Percentiles rank a stretch among this genome's conserved stretches.
Conservation (phyloP, 148 eudicot genomes). For the Linanthus parryae region DNA sequence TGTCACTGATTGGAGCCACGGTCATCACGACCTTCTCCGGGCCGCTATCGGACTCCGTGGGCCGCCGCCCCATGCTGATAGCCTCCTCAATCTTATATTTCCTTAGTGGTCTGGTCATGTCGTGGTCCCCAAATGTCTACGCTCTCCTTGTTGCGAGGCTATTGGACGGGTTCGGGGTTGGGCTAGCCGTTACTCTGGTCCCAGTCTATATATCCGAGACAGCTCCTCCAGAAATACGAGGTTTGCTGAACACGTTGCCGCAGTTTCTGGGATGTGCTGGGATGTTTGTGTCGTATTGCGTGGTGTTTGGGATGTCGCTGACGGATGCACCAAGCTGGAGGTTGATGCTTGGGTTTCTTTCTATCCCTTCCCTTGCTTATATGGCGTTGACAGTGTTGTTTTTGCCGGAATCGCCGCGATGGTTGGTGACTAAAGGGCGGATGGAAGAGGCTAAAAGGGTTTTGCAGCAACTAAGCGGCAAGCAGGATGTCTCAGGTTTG, state of each 20-base stretch:
- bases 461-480: conserved; percentile 52
- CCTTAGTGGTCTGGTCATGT: conserved; percentile 64
- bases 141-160: conserved; percentile 63
- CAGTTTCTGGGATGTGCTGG: conserved; percentile 73
- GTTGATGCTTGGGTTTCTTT: conserved; percentile 77
- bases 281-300: conserved; percentile 74
- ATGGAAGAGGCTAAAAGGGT: conserved; percentile 70
- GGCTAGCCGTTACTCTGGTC: conserved; percentile 68
- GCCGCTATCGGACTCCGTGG: conserved; percentile 58
- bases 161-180: conserved; percentile 79
- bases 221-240: conserved; percentile 78
- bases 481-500: conserved; percentile 71
- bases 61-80: conserved; percentile 76
- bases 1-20: conserved; percentile 86
- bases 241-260: conserved; percentile 70
- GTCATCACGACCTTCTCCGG: conserved; percentile 85
- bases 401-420: conserved; percentile 83
- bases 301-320: conserved; percentile 81
- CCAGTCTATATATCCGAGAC: conserved; percentile 84
- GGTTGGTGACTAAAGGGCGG: conserved; percentile 84
- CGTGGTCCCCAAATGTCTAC: conserved; percentile 85
- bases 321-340: conserved; percentile 66
- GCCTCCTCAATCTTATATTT: conserved; percentile 65
- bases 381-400: conserved; percentile 44
- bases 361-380: conserved; percentile 55